Evolutionary conservation across 306 rosid genomes (phyloP).

Genomic region (Cicer judaicum): DNA sequence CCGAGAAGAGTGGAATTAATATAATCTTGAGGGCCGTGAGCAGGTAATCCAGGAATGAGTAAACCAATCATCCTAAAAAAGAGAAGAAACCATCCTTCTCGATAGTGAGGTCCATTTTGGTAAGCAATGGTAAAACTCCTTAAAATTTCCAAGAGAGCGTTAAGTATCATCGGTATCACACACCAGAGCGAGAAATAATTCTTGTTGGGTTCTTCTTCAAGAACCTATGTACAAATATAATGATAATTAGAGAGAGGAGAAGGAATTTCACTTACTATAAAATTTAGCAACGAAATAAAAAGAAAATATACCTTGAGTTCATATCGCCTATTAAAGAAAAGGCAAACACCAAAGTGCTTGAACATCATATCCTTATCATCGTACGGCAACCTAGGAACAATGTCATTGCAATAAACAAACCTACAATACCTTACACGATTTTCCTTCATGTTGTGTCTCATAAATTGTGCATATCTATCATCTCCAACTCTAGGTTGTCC

Average conservation of each 20-base stretch:
- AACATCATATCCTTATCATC: constrained; percentile 65
- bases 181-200: constrained; percentile 59
- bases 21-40: constrained; percentile 77
- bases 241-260: too few species aligned
- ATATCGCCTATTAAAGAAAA: constrained; percentile 62
- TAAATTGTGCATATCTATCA: constrained; percentile 49
- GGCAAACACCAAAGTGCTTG: constrained; percentile 81
- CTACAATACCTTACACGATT: constrained; percentile 60
- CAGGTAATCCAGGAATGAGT: constrained; percentile 62
- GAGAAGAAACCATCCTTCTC: constrained; percentile 62
- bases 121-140: constrained; percentile 70
- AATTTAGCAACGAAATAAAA: background rate
- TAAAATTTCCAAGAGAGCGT: constrained; percentile 58
- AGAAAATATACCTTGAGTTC: constrained; percentile 49
- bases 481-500: constrained; percentile 97
- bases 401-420: constrained; percentile 74
- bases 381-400: constrained; percentile 77
- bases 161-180: constrained; percentile 54
- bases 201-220: constrained; percentile 72
- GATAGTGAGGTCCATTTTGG: constrained; percentile 52
- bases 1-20: constrained; percentile 69
- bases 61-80: constrained; percentile 59
- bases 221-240: constrained; percentile 46
- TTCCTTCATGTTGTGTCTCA: constrained; percentile 59
- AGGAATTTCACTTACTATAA: too few species aligned